Evolutionary conservation across 805 yeast species (phyloP).

Genomic region (Yamadazyma sp.): DNA sequence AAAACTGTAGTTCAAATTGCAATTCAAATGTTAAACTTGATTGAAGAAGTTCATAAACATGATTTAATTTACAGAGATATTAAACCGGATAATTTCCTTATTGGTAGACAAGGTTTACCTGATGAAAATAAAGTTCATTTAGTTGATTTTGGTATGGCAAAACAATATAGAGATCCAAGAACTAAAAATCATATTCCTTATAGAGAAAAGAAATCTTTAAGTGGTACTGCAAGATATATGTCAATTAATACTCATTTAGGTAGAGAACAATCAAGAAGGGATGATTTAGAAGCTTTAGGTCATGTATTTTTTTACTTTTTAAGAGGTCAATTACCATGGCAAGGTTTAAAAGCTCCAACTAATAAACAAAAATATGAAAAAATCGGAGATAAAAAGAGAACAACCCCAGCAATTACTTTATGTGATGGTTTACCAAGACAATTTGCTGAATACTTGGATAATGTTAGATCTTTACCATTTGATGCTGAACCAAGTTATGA

Average conservation of each 20-base stretch:
- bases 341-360: constrained; percentile 96
- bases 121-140: constrained; percentile 84
- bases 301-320: constrained; percentile 95
- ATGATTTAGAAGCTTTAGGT: constrained; percentile 93
- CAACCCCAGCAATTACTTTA: constrained; percentile 80
- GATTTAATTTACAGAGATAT: constrained; percentile 94
- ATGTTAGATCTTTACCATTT: constrained; percentile 83
- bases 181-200: constrained; percentile 95
- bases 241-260: constrained; percentile 96
- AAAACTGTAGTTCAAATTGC: constrained; percentile 94
- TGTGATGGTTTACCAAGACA: constrained; percentile 90
- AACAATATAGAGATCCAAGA: constrained; percentile 94
- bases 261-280: constrained; percentile 94
- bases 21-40: constrained; percentile 87
- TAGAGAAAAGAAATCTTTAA: constrained; percentile 89
- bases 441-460: constrained; percentile 86
- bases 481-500: constrained; percentile 96
- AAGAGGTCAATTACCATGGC: constrained; percentile 97
- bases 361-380: constrained; percentile 97
- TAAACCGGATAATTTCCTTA: constrained; percentile 94
- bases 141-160: constrained; percentile 99
- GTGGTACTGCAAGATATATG: constrained; percentile 99
- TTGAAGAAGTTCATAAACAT: constrained; percentile 83
- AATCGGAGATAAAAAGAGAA: constrained; percentile 93
- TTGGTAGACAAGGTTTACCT: constrained; percentile 83